A percentile compares a stretch with the other conserved stretches of the same genome.
Conservation (phyloP, 148 eudicot genomes). For the Persicaria maculosa region DNA sequence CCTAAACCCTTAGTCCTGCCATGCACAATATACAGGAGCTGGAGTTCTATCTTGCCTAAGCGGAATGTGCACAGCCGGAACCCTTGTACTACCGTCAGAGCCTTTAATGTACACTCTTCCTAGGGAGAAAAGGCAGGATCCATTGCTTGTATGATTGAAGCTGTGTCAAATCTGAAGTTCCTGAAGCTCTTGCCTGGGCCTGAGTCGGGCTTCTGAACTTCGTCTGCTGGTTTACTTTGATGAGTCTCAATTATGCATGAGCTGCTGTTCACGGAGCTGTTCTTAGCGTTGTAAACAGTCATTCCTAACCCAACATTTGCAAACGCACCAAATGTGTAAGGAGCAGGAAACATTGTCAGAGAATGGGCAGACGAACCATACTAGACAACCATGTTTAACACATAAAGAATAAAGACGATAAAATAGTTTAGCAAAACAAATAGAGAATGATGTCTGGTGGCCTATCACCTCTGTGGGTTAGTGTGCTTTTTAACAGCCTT, state of each 20-base stretch:
- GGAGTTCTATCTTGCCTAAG: too few species aligned
- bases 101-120: neutral
- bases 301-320: slow-evolving; percentile 31
- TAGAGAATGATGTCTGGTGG: too few species aligned
- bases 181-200: slow-evolving; percentile 63
- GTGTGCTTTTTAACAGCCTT: too few species aligned
- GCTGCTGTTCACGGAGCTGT: slow-evolving; percentile 59
- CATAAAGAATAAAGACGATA: too few species aligned
- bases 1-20: too few species aligned
- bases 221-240: slow-evolving; percentile 34
- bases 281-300: slow-evolving; percentile 79
- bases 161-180: slow-evolving; percentile 61
- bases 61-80: neutral
- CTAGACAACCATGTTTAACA: neutral
- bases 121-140: slow-evolving; percentile 36
- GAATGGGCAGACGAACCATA: neutral
- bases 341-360: neutral
- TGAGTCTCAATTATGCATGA: slow-evolving; percentile 42
- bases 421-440: too few species aligned
- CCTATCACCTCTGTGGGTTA: too few species aligned
- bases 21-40: too few species aligned
- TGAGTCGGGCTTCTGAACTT: slow-evolving; percentile 26
- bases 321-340: too few species aligned
- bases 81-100: neutral
- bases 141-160: slow-evolving; percentile 47